These are phyloP conservation scores for Serpula lacrymans DNA, from an alignment of 768 basidiomycete species.

Conservation along the genomic window DNA sequence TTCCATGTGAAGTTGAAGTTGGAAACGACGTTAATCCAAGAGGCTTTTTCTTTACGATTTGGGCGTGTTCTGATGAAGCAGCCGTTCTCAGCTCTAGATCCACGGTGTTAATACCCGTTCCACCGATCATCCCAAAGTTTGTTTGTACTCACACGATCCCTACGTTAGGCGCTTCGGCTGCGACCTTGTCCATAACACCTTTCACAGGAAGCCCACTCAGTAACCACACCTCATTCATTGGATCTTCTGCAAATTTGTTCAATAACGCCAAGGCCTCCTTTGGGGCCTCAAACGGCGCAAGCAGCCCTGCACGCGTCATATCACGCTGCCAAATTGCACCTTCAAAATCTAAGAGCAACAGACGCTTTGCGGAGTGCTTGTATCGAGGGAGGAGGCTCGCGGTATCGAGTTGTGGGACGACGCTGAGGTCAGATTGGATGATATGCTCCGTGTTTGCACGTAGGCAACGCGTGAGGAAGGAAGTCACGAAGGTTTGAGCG, in stretches of 20 bases:
- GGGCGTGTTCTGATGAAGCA: conserved; percentile 69
- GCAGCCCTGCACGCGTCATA: conserved; percentile 42
- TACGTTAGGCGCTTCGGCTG: conserved; percentile 56
- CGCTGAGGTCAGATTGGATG: conserved; percentile 20
- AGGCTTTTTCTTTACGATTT: conserved; percentile 22
- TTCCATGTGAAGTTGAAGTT: conserved; percentile 84
- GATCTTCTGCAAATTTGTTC: conserved; percentile 56
- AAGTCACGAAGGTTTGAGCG: conserved; percentile 77
- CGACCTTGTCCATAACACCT: conserved; percentile 61
- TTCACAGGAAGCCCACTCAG: conserved; percentile 70
- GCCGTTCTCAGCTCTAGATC: conserved; percentile 74
- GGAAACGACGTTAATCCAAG: conserved; percentile 81
- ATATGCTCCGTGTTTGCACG: conserved; percentile 71
- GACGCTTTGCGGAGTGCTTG: conserved; percentile 58
- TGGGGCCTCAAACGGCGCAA: conserved; percentile 39
- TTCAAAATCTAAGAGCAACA: conserved; percentile 77
- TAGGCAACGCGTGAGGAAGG: conserved; percentile 73
- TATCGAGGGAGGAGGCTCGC: conserved; percentile 62
- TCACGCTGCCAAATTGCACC: conserved; percentile 74
- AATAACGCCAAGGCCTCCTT: conserved; percentile 44
- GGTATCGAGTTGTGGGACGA: conserved; percentile 41
- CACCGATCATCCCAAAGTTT: not conserved
- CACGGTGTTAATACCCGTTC: not conserved
- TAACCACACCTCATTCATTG: conserved; percentile 76
- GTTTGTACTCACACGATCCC: conserved; percentile 80